Percentiles rank a stretch among this genome's conserved stretches.
These are phyloP conservation scores for Scedosporium aurantiacum DNA, from an alignment of 2,329 filamentous ascomycete genomes.

Conservation along the genomic window DNA sequence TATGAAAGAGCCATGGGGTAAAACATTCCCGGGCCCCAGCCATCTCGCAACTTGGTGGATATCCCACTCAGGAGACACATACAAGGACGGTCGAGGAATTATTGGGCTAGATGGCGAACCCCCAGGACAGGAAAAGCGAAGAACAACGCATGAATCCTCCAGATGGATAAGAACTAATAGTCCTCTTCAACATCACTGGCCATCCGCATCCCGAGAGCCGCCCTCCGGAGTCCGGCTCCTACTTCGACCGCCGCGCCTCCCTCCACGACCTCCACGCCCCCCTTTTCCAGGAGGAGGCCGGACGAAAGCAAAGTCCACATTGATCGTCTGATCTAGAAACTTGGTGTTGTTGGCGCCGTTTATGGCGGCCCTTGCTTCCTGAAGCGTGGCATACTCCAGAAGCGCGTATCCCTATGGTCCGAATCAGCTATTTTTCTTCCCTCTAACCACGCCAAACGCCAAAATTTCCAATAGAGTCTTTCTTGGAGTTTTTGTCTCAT, in stretches of 20 bases:
- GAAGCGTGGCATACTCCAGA: conserved; percentile 71
- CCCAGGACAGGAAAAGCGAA: no score
- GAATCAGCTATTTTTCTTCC: not conserved
- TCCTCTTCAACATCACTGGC: not conserved
- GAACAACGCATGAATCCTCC: not conserved
- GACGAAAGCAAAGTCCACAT: conserved; percentile 79
- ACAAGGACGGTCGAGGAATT: no score
- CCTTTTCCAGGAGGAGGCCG: conserved; percentile 52
- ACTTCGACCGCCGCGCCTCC: conserved; percentile 32
- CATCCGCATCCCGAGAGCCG: not conserved
- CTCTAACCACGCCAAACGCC: no score
- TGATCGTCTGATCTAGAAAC: conserved; percentile 69
- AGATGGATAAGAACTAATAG: not conserved
- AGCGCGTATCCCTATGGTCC: conserved; percentile 61
- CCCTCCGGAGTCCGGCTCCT: conserved; percentile 27
- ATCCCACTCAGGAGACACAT: no score
- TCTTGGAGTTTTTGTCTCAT: not conserved
- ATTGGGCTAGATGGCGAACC: no score
- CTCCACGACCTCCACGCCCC: conserved; percentile 25
- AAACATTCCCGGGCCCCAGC: not conserved
- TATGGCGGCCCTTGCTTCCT: conserved; percentile 72
- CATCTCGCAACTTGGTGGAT: not conserved
- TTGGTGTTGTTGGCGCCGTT: conserved; percentile 68
- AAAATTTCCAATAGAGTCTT: not conserved
- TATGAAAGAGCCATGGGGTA: not conserved